Base-by-base conservation (phyloP, 371 early-diverging fungal species). In the Mortierella sp. region DNA sequence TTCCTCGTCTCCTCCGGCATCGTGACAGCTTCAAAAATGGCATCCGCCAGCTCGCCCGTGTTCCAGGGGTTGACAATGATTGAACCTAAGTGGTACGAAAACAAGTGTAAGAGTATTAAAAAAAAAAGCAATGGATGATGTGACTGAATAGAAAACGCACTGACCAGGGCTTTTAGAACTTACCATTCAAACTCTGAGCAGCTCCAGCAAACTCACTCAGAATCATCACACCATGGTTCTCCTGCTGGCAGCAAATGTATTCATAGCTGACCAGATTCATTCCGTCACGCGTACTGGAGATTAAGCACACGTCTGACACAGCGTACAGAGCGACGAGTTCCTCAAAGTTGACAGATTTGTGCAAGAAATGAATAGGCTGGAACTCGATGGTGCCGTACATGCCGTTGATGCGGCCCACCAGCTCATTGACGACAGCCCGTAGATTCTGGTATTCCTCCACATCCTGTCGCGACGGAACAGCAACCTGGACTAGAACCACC, bases 201-300 rank as follows among this genome's bases (percentile, higher is more conserved):
- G 99, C 99, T 34, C 99, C 99, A 19, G 99, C 98, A 92, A 99
- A 99, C 81, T 99, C 99, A 56, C 94, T 93, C 41, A 99, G 89
- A 54, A 99, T 93, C 66, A 99, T 84, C 7, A 96, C 96, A 51
- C 99, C 99, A 69, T 99, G 94, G 31, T 87, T 90, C 43, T 94
- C 87, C 71, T 93, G 89, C 80, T 99, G 99, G 66, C 94, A 95
- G 14, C 97, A 93, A 67, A 99, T 94, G 80, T 99, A 99, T 83
- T 99, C 99, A 80, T 99, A 92, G 24, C 97, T 93, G 30, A 97
- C 99, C 68, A 99, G 79, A 84, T 99, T 99, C 99, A 99, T 99
- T 53, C 99, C 99, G 82, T 99, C 99, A 41, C 99, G 90, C 3
- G 99, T 95, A 26, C 98, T 97, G 30, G 99, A 95, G 21, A 99